These are phyloP conservation scores for Pseudevernia furfuracea DNA, from an alignment of 495 filamentous ascomycete species.

Conservation along the genomic window DNA sequence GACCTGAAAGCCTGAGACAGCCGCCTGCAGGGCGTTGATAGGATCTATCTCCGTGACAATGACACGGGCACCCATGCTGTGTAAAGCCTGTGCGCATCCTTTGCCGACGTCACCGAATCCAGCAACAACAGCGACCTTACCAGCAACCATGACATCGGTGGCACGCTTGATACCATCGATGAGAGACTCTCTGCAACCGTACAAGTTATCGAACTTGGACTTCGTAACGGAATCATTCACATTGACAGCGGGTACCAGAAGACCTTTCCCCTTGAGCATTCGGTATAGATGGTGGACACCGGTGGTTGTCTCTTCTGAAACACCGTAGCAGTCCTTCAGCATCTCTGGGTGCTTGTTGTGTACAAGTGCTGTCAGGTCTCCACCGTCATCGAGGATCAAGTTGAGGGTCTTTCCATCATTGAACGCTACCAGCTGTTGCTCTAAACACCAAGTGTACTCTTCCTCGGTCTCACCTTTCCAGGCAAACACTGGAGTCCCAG, in stretches of 20 bases:
- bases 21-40: constrained; percentile 98
- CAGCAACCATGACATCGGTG: constrained; percentile 99
- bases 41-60: constrained; percentile 96
- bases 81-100: constrained; percentile 92
- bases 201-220: constrained; percentile 99
- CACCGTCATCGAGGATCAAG: constrained; percentile 97
- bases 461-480: constrained; percentile 99
- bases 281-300: constrained; percentile 99
- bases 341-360: constrained; percentile 97
- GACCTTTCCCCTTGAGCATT: constrained; percentile 87
- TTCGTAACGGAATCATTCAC: constrained; percentile 99
- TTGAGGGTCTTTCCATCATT: constrained; percentile 94
- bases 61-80: constrained; percentile 94
- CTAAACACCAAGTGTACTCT: constrained; percentile 99
- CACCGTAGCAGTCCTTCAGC: constrained; percentile 94
- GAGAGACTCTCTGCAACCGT: constrained; percentile 97
- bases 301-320: constrained; percentile 99
- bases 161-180: constrained; percentile 99
- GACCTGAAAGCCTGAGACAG: constrained; percentile 94
- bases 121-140: constrained; percentile 94
- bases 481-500: constrained; percentile 92
- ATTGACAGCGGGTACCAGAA: constrained; percentile 94
- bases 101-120: constrained; percentile 99
- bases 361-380: constrained; percentile 92
- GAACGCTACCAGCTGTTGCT: constrained; percentile 96